Conservation (phyloP, 108 stramenopile genomes). For the Nitzschia sp. region DNA sequence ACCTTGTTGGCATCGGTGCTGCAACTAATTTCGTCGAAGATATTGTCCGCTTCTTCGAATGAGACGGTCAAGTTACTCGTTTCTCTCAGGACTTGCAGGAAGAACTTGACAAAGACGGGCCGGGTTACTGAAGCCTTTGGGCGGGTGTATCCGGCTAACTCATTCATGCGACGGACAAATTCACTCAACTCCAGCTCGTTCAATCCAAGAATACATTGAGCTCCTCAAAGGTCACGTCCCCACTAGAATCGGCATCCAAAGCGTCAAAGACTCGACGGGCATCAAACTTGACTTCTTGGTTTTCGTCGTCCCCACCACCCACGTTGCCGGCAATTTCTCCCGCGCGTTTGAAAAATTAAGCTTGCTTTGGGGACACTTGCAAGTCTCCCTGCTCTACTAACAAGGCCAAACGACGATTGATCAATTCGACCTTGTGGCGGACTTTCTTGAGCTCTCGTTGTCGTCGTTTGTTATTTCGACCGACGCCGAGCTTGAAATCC, state of each 20-base stretch:
- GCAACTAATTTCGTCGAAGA: conserved; percentile 18
- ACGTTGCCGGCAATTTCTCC: not conserved
- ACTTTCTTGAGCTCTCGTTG: conserved; percentile 29
- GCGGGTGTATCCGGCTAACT: not conserved
- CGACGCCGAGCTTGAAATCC: not conserved
- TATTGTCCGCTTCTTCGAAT: conserved; percentile 27
- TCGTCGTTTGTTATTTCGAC: conserved; percentile 1
- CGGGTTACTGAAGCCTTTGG: conserved; percentile 18
- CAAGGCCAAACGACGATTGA: conserved; percentile 26
- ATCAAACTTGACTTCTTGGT: conserved; percentile 35
- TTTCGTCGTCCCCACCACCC: not conserved
- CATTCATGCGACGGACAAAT: conserved; percentile 42
- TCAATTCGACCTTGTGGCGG: conserved; percentile 39
- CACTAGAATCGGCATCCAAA: conserved; percentile 34
- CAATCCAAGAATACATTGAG: conserved; percentile 41
- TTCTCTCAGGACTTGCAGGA: conserved; percentile 32
- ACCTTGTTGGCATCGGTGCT: conserved; percentile 5
- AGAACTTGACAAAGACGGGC: conserved; percentile 39
- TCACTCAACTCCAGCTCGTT: conserved; percentile 26
- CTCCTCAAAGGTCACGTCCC: conserved; percentile 37
- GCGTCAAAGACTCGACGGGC: conserved; percentile 33
- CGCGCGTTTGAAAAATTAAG: not conserved
- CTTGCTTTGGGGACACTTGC: not conserved
- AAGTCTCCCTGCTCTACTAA: not conserved
- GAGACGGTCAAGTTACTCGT: conserved; percentile 26